Percentiles rank a stretch among this genome's conserved stretches.
Evolutionary conservation across 371 early-diverging fungal species (phyloP).

Genomic region (Conidiobolus incongruus): DNA sequence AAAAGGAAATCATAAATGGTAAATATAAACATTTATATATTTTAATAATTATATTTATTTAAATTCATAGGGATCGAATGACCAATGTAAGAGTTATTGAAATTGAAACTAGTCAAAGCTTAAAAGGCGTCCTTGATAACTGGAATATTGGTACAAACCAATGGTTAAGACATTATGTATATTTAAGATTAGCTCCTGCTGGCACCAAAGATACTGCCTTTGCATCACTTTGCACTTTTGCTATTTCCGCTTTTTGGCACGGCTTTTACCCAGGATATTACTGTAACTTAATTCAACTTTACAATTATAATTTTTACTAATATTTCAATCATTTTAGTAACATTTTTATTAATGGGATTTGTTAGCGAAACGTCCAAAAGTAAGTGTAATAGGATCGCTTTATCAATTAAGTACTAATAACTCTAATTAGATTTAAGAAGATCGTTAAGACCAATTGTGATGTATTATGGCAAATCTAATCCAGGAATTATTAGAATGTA

Average conservation of each 20-base stretch:
- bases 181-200: conserved; percentile 31
- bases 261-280: conserved; percentile 84
- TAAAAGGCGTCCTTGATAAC: conserved; percentile 36
- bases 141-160: conserved; percentile 79
- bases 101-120: conserved; percentile 47
- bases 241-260: conserved; percentile 77
- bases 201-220: conserved; percentile 24
- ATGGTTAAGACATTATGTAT: conserved; percentile 72
- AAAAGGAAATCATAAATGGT: conserved; percentile 19
- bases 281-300: no score
- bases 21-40: no score
- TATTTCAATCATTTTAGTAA: no score
- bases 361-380: no score
- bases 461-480: conserved; percentile 18
- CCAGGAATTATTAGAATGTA: conserved; percentile 15
- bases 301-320: no score
- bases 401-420: conserved; percentile 43
- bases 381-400: no score
- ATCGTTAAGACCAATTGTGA: conserved; percentile 41
- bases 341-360: no score
- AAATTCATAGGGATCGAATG: no score
- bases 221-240: conserved; percentile 43
- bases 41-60: conserved; percentile 13
- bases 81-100: conserved; percentile 45
- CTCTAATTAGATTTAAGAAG: conserved; percentile 41